Evolutionary conservation across 768 basidiomycete species (phyloP), one percentile per base, ranked within the genome.

Genomic region (Russula sp.): DNA sequence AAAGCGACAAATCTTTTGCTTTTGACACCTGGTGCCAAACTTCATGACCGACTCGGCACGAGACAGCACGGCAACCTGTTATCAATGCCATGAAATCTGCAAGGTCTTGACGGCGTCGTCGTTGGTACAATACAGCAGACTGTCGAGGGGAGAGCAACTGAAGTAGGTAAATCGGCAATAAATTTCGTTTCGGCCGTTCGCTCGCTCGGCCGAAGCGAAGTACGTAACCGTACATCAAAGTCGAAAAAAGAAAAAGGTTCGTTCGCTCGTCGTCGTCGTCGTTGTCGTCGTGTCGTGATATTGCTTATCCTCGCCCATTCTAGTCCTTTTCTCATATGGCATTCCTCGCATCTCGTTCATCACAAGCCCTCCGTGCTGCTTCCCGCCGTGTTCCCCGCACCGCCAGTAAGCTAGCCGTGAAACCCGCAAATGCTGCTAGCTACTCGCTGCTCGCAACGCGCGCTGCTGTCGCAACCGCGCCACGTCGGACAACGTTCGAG

Each of bases 341-440:
- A 84, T 77, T 84, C 69, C 72, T 87, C 67, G 79, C 82, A 58
- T 76, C 81, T 72, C 87, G 88, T 70, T 83, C 88, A 68, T 76
- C 83, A 20, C 81, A 82, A 70, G 78, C 81, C 66, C 76, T 90
- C 58, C 87, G 87, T 65, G 78, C 80, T 65, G 81, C 81, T 56
- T 79, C 85, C 59, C 86, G 87, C 73, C 84, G 85, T 66, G 79
- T 80, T n/a, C 76, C 86, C 42, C 82, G 83, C 66, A 70, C 75
- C 38, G 70, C 79, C 39, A 69, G 75, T 22, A 76, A 75, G 64
- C 8, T 43, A 35, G 67, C 73, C 35, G 65, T 73, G 45, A 78
- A 71, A 69, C 77, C 79, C 45, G 70, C 75, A 25, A 80, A 82
- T 67, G 69, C 77, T 13, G 84, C 87, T 7, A 83, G 85, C 41